Evolutionary conservation across 192 early-diverging fungal species (phyloP), one percentile per base, ranked within the genome.

Genomic region (Podochytrium sp.): DNA sequence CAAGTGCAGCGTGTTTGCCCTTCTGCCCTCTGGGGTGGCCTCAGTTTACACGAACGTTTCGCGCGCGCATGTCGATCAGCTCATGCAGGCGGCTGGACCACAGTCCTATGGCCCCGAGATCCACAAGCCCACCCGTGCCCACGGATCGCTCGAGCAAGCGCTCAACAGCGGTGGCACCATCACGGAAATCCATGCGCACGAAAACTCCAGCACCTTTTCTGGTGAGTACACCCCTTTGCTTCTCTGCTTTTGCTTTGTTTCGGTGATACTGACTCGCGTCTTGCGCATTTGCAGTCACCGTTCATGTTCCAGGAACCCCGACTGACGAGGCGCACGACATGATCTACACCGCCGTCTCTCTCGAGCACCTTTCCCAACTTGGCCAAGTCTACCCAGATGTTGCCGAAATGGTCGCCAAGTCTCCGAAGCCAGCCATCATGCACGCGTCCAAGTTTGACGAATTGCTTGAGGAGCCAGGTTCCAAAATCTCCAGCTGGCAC

Each of bases 161-260:
- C 29, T 59, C 14, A 16, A 25, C 1, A 53, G 60, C 12, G 56
- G 56, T 30, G 69, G 56, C n/a, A 16, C 14, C 25, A 20, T 71
- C n/a, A 6, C 27, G 1, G 69, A 57, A 41, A 32, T 71, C 39
- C 53, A 71, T 25, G 12, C 40, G 1, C 69, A 71, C 40, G 69
- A 60, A 23, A 6, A 57, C 56, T 60, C 58, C 55, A 71, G 47
- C 69, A 25, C 34, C 7, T 71, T 59, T 39, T 71, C 69, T 43
- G n/a, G n/a, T n/a, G n/a, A n/a, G n/a, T n/a, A n/a, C n/a, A n/a
- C n/a, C n/a, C n/a, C n/a, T n/a, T n/a, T n/a, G n/a, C n/a, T n/a
- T n/a, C n/a, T n/a, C n/a, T n/a, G n/a, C n/a, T n/a, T n/a, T n/a
- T n/a, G n/a, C n/a, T n/a, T n/a, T n/a, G n/a, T n/a, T n/a, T n/a